Evolutionary conservation across 108 stramenopile species (phyloP).

Genomic region (Cylindrotheca closterium): DNA sequence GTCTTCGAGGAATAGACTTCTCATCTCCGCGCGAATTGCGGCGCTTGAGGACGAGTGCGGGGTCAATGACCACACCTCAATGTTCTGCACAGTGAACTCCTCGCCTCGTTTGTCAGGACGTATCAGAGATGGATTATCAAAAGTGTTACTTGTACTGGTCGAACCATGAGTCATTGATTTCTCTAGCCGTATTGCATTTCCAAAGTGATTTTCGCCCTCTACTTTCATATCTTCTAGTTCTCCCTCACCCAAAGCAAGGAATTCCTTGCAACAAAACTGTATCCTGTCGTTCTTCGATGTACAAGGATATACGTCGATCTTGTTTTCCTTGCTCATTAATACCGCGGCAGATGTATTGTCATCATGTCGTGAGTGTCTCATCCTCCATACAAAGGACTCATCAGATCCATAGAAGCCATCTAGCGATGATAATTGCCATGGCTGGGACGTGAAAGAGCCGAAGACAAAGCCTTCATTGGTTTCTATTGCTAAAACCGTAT

Average conservation of each 20-base stretch:
- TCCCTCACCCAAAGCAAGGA: constrained; percentile 63
- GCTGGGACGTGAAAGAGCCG: constrained; percentile 66
- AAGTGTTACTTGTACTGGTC: constrained; percentile 68
- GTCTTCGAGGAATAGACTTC: constrained; percentile 29
- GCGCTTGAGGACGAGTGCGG: constrained; percentile 46
- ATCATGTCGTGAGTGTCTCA: constrained; percentile 59
- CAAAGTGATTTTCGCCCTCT: constrained; percentile 27
- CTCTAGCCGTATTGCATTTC: constrained; percentile 60
- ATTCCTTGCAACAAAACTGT: constrained; percentile 62
- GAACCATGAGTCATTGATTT: constrained; percentile 48
- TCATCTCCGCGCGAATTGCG: constrained; percentile 48
- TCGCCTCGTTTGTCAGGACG: constrained; percentile 34
- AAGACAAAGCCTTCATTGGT: constrained; percentile 77
- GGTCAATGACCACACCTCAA: constrained; percentile 77
- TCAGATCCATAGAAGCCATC: constrained; percentile 52
- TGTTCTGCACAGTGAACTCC: constrained; percentile 57
- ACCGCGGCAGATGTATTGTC: constrained; percentile 50
- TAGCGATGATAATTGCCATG: constrained; percentile 47
- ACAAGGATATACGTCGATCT: constrained; percentile 68
- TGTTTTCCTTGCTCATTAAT: constrained; percentile 64
- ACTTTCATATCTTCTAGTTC: constrained; percentile 22
- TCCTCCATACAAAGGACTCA: constrained; percentile 74
- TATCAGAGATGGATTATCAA: constrained; percentile 66
- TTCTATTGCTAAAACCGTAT: constrained; percentile 75
- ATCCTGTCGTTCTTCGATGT: constrained; percentile 59